These are phyloP conservation scores for Papilionanthe hybrid DNA, from an alignment of 116 monocot species.

Conservation along the genomic window DNA sequence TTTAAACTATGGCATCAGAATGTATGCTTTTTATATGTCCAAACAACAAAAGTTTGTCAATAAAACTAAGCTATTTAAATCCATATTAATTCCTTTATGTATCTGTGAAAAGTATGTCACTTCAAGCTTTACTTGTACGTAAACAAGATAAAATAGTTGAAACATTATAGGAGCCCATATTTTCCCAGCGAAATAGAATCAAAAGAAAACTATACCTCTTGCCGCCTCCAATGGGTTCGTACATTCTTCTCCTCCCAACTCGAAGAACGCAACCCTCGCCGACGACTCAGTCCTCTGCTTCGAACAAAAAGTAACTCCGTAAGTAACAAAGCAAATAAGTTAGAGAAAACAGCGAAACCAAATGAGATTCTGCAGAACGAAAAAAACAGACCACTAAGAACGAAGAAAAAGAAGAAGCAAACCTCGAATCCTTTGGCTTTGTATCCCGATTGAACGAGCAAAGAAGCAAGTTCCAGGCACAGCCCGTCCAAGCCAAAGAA, in stretches of 20 bases:
- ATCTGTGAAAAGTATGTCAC: not conserved
- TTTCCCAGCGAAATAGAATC: not conserved
- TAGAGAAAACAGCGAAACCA: not conserved
- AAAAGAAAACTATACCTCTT: slow-evolving; percentile 23
- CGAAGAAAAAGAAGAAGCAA: not conserved
- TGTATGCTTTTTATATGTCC: not conserved
- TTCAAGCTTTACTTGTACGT: not conserved
- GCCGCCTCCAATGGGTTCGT: slow-evolving; percentile 23
- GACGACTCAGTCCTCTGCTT: slow-evolving; percentile 21
- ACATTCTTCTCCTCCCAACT: slow-evolving; percentile 34
- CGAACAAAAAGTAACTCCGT: not conserved
- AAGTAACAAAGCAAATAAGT: not conserved
- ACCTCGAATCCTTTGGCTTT: slow-evolving; percentile 45
- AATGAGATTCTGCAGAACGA: not conserved
- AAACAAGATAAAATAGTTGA: not conserved
- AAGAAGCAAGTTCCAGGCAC: slow-evolving; percentile 46
- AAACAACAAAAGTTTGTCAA: not conserved
- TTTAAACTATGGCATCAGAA: not conserved
- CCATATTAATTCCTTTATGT: not conserved
- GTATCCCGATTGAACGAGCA: slow-evolving; percentile 54
- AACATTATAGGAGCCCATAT: not conserved
- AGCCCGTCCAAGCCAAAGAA: slow-evolving; percentile 68
- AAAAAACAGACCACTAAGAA: not conserved
- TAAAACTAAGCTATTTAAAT: not conserved
- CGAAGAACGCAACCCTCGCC: slow-evolving; percentile 26